Base-by-base conservation (phyloP, 768 basidiomycete genomes). In the Auricularia sp. region DNA sequence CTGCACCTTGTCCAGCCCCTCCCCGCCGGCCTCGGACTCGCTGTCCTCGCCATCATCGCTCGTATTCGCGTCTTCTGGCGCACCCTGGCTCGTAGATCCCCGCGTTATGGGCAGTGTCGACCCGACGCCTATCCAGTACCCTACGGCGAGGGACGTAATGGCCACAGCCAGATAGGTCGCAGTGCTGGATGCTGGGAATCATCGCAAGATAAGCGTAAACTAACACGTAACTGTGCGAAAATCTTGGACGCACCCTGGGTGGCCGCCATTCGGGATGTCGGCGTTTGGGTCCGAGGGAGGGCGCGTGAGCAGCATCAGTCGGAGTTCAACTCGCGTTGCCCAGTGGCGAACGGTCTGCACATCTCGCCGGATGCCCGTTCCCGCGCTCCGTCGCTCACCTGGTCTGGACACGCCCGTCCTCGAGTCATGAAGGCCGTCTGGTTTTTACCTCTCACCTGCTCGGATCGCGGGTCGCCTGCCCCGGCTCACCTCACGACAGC, bases 121-220 rank as follows among this genome's bases (percentile, higher is more conserved):
- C 14, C 68, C 69, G 35, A 69, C 67, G 21, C 81, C 80, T 63
- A 72, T 74, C 71, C 73, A 80, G 68, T 76, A 82, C 8, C 82
- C 82, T 29, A 81, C 18, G 59, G 73, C 74, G 63, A 81, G 69
- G 4, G 79, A 80, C 29, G 69, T 72, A 3, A 70, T 68, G 39
- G 76, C 68, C 35, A 78, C 67, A 42, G 72, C 69, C 63, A 73
- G 65, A 61, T 66, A 67, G 21, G 64, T 45, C 21, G 65, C 42
- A 36, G 45, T 62, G 64, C 33, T 29, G 3, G 44, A 42, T 3
- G 61, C 33, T 37, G 29, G 29, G 29, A 29, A 29, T 29, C 29
- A 29, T 29, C 2, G 29, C 29, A 29, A n/a, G n/a, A n/a, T 18
- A 21, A 18, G 21, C 47, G 5, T 45, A 18, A 45, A 11, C 11